Percentiles rank a stretch among this genome's conserved stretches.
Evolutionary conservation across 2,329 filamentous ascomycete genomes (phyloP).

Genomic region (Penicillium sp.): DNA sequence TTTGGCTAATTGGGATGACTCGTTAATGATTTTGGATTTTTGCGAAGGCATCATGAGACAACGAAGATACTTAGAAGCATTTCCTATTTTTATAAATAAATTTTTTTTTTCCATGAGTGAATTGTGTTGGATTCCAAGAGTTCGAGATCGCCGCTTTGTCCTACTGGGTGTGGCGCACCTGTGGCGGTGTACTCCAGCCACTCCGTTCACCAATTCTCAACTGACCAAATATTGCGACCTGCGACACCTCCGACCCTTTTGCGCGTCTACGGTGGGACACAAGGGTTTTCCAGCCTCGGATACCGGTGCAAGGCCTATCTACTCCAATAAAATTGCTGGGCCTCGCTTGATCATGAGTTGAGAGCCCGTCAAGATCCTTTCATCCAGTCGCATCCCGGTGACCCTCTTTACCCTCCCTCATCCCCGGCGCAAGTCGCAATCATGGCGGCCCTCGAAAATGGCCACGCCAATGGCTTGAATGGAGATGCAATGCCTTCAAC

Average conservation of each 20-base stretch:
- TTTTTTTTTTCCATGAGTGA: not conserved
- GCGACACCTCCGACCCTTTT: constrained; percentile 16
- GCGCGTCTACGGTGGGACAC: constrained; percentile 16
- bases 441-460: constrained; percentile 54
- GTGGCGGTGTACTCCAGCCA: constrained; percentile 32
- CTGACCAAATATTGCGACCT: constrained; percentile 19
- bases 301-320: constrained; percentile 7
- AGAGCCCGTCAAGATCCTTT: constrained; percentile 13
- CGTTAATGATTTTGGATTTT: not conserved
- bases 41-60: not conserved
- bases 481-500: constrained; percentile 37
- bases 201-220: constrained; percentile 17
- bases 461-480: constrained; percentile 54
- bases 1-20: constrained; percentile 2
- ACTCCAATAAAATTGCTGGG: constrained; percentile 9
- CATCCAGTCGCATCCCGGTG: constrained; percentile 19
- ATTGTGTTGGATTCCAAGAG: not conserved
- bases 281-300: constrained; percentile 9
- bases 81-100: not conserved
- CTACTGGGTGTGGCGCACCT: constrained; percentile 14
- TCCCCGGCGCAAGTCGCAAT: constrained; percentile 17
- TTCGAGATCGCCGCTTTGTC: too few relatives aligned
- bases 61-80: not conserved
- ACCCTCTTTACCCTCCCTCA: constrained; percentile 6
- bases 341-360: constrained; percentile 31